Percentiles rank a stretch among this genome's conserved stretches.
phyloP scores from a whole-genome alignment of 2,329 filamentous ascomycete species.

The Curvularia sp. region DNA sequence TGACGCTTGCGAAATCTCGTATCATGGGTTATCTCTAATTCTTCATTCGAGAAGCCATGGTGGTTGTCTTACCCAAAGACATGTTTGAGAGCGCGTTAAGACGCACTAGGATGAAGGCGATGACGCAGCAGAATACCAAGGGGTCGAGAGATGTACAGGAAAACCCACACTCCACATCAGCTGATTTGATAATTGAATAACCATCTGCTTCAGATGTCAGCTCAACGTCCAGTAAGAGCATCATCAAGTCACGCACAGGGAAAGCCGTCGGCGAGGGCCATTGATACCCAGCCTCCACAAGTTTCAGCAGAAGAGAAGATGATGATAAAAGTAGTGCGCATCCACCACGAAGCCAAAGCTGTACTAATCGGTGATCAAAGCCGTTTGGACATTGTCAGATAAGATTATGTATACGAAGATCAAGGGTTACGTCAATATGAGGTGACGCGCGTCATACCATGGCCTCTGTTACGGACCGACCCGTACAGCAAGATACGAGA shows the following conservation, averaged over 20 bases:
- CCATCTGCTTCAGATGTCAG: background rate
- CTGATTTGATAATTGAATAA: background rate
- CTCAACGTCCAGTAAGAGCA: background rate
- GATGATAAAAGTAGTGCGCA: background rate
- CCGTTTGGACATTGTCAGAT: background rate
- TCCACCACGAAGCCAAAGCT: too few species aligned
- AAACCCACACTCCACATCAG: background rate
- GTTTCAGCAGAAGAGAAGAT: background rate
- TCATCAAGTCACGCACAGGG: background rate
- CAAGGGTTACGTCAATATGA: background rate
- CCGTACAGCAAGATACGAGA: background rate
- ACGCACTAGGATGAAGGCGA: background rate
- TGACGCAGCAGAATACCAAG: background rate
- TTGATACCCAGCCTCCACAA: background rate
- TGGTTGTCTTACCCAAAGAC: background rate
- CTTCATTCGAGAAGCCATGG: background rate
- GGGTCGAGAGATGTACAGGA: background rate
- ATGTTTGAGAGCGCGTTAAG: background rate
- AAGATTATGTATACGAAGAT: background rate
- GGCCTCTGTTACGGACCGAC: background rate
- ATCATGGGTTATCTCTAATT: background rate
- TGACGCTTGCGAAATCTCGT: background rate
- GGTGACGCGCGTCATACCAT: constrained; percentile 11
- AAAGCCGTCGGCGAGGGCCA: background rate
- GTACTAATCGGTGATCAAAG: background rate